A percentile compares a stretch with the other conserved stretches of the same genome.
Evolutionary conservation across 257 asterid species (phyloP).

Genomic region (Nicotiana knightiana): DNA sequence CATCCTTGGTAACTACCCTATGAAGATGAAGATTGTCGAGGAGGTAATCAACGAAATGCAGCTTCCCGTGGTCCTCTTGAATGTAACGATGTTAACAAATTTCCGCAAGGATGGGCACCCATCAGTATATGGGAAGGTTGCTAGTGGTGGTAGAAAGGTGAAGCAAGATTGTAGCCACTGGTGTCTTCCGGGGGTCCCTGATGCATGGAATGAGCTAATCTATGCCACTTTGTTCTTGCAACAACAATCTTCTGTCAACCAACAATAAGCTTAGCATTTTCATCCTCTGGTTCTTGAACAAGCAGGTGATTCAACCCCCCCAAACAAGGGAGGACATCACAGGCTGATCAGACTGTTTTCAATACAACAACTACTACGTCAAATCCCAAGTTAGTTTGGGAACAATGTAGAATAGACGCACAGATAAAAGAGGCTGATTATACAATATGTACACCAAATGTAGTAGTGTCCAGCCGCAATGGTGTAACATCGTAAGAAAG

Average conservation of each 20-base stretch:
- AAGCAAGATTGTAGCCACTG: conserved; percentile 98
- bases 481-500: background rate
- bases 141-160: conserved; percentile 41
- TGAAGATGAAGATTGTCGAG: conserved; percentile 75
- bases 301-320: background rate
- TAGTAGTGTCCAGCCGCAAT: background rate
- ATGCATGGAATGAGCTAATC: conserved; percentile 94
- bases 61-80: conserved; percentile 53
- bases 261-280: background rate
- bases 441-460: background rate
- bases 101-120: conserved; percentile 96
- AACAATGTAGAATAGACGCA: background rate
- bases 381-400: background rate
- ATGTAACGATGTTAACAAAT: conserved; percentile 72
- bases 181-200: conserved; percentile 99
- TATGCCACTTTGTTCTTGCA: conserved; percentile 54
- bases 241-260: conserved; percentile 21
- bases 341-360: background rate
- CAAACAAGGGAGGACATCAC: background rate
- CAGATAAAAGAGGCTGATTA: background rate
- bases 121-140: conserved; percentile 70
- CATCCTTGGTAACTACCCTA: conserved; percentile 68
- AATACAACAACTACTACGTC: background rate
- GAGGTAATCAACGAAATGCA: conserved; percentile 53
- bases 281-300: background rate